A percentile compares a stretch with the other conserved stretches of the same genome.
phyloP scores from a whole-genome alignment of 257 asterid species.

The Ballota nigra region DNA sequence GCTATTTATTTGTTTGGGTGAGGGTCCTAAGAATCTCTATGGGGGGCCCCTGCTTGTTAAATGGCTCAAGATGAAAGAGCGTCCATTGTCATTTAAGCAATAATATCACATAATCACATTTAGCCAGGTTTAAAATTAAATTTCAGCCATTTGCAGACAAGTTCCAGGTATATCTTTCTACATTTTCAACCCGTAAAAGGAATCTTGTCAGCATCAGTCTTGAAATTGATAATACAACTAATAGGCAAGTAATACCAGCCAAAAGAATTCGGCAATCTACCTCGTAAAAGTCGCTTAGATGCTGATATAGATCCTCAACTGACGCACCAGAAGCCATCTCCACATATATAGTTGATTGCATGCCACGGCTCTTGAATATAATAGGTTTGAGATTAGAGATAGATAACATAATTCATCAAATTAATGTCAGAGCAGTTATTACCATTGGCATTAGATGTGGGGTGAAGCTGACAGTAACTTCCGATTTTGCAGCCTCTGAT shows the following conservation, averaged over 20 bases:
- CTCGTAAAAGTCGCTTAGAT: conserved; percentile 61
- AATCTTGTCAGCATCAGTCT: no score
- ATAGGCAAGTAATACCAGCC: neutral
- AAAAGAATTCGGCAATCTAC: conserved; percentile 27
- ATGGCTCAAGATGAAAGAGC: no score
- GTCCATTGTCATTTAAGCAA: neutral
- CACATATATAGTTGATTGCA: conserved; percentile 95
- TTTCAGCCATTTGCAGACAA: neutral
- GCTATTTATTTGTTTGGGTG: no score
- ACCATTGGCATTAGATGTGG: conserved; percentile 98
- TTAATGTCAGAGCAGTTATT: conserved; percentile 26
- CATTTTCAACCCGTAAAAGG: no score
- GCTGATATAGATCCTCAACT: conserved; percentile 62
- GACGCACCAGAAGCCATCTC: conserved; percentile 82
- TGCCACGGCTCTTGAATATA: conserved; percentile 79
- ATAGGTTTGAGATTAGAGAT: neutral
- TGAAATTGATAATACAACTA: neutral
- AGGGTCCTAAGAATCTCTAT: no score
- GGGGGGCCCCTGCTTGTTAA: no score
- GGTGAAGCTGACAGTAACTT: conserved; percentile 95
- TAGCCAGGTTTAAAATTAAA: neutral
- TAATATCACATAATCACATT: neutral
- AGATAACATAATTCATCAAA: neutral
- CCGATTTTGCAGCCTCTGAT: conserved; percentile 68
- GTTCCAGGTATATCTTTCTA: neutral